These are phyloP conservation scores for Globisporangium nodosum DNA, from an alignment of 352 stramenopile genomes.

Conservation along the genomic window DNA sequence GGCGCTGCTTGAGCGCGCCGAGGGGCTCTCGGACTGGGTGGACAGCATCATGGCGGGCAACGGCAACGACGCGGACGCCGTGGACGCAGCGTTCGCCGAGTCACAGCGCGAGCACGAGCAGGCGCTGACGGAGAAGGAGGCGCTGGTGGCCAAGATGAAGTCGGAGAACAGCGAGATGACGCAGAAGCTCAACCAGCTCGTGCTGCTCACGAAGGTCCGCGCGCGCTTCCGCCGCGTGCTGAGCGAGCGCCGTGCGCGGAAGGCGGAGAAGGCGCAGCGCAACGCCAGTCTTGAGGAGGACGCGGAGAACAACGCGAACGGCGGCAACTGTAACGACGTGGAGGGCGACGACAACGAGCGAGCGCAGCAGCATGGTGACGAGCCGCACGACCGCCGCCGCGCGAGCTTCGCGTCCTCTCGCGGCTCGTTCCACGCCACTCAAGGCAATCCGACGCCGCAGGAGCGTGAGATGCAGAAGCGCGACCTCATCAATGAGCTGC, in stretches of 20 bases:
- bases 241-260: slow-evolving; percentile 39
- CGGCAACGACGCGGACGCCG: slow-evolving; percentile 19
- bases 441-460: slow-evolving; percentile 13
- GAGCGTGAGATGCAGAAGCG: slow-evolving; percentile 50
- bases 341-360: slow-evolving; percentile 4
- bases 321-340: slow-evolving; percentile 15
- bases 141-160: slow-evolving; percentile 55
- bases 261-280: slow-evolving; percentile 24
- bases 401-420: neutral
- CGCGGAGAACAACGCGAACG: slow-evolving; percentile 2
- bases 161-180: slow-evolving; percentile 56
- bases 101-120: slow-evolving; percentile 36
- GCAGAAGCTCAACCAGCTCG: slow-evolving; percentile 57
- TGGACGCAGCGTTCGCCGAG: slow-evolving; percentile 40
- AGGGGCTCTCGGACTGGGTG: slow-evolving; percentile 63
- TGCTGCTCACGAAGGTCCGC: slow-evolving; percentile 48
- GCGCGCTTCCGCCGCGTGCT: slow-evolving; percentile 43
- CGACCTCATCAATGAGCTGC: slow-evolving; percentile 74
- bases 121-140: slow-evolving; percentile 47
- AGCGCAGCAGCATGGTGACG: neutral
- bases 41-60: slow-evolving; percentile 29
- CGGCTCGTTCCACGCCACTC: neutral
- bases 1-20: slow-evolving; percentile 62
- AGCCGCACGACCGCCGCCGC: neutral
- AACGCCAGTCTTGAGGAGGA: slow-evolving; percentile 8